A percentile compares a stretch with the other conserved stretches of the same genome.
phyloP scores from a whole-genome alignment of 1,284 basidiomycete species.

The Puccinia hordei region DNA sequence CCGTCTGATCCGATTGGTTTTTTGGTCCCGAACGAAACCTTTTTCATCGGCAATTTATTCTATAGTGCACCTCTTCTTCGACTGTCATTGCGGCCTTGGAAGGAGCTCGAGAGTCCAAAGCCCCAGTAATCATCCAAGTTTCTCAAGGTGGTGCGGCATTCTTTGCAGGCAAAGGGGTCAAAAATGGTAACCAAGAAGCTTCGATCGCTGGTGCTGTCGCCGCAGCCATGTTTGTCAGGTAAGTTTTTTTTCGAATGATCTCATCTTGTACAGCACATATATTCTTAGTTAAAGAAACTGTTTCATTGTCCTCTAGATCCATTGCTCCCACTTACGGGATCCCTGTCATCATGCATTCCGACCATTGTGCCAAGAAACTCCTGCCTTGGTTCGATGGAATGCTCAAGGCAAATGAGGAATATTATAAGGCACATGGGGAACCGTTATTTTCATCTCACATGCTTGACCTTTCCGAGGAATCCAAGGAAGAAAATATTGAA shows the following conservation, averaged over 20 bases:
- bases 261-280: conserved; percentile 61
- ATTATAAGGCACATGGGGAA: conserved; percentile 85
- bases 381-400: conserved; percentile 98
- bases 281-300: not conserved
- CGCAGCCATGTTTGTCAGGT: conserved; percentile 86
- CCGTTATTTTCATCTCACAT: conserved; percentile 92
- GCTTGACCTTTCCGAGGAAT: conserved; percentile 97
- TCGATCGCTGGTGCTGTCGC: conserved; percentile 89
- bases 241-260: conserved; percentile 56
- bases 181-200: conserved; percentile 95
- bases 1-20: not conserved
- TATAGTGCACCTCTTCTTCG: conserved; percentile 68
- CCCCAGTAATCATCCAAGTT: conserved; percentile 96
- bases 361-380: conserved; percentile 98
- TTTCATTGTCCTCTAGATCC: conserved; percentile 17
- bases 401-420: conserved; percentile 93
- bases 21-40: not conserved
- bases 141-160: conserved; percentile 96
- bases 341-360: conserved; percentile 96
- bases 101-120: conserved; percentile 87
- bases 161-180: conserved; percentile 94
- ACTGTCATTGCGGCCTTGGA: conserved; percentile 83
- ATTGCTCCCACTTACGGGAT: conserved; percentile 57
- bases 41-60: too few species aligned
- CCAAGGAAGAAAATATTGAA: conserved; percentile 95